phyloP scores from a whole-genome alignment of 73 alveolate genomes.

The Stentor coeruleus region DNA sequence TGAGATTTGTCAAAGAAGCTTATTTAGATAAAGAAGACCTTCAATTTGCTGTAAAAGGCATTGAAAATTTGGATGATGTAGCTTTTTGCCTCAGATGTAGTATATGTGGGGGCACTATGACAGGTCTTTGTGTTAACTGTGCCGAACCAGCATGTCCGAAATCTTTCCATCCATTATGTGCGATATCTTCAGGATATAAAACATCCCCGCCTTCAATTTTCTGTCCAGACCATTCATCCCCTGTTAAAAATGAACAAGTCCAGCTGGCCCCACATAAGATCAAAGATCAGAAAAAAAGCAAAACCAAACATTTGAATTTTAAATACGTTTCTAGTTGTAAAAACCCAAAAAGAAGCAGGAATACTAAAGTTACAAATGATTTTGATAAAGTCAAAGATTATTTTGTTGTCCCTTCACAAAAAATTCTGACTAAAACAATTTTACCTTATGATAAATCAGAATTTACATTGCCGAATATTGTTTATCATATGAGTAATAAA shows the following conservation, averaged over 20 bases:
- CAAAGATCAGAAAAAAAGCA: neutral
- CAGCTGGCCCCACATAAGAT: neutral
- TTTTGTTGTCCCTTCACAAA: neutral
- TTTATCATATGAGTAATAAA: neutral
- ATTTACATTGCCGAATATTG: neutral
- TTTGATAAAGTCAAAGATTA: neutral
- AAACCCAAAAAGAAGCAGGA: neutral
- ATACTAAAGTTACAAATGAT: neutral
- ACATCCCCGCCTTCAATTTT: constrained; percentile 1
- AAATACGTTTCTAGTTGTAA: neutral
- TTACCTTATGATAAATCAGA: neutral
- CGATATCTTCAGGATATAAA: neutral
- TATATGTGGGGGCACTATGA: neutral
- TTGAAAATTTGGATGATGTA: neutral
- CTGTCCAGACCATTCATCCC: neutral
- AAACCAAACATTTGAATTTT: neutral
- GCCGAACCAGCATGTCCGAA: constrained; percentile 13
- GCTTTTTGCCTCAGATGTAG: neutral
- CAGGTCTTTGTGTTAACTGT: constrained; percentile 14
- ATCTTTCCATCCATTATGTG: constrained; percentile 14
- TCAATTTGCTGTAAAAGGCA: neutral
- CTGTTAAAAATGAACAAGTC: neutral
- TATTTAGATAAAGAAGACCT: neutral
- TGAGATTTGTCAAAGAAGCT: neutral
- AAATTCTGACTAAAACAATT: neutral